These are phyloP conservation scores for Claviceps sp. DNA, from an alignment of 2,329 filamentous ascomycete species.

Conservation along the genomic window DNA sequence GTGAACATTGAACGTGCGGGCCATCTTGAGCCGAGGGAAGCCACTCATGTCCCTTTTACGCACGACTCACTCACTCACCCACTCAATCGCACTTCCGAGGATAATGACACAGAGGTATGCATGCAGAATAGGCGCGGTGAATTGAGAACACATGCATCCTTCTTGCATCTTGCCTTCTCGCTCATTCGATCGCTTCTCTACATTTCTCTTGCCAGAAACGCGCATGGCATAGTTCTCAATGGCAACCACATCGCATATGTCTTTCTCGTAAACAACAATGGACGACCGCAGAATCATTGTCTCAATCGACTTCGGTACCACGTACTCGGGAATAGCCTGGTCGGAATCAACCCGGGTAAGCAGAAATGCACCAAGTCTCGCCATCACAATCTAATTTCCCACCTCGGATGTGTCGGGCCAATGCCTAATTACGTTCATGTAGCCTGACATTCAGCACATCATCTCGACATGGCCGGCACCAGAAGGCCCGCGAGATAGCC, in stretches of 20 bases:
- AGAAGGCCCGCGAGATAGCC: conserved; percentile 19
- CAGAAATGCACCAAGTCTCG: not conserved
- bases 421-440: not conserved
- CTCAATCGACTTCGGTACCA: conserved; percentile 44
- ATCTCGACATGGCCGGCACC: conserved; percentile 31
- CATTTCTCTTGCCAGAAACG: too few relatives aligned
- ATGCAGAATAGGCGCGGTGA: too few relatives aligned
- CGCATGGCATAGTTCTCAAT: too few relatives aligned
- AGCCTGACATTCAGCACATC: conserved; percentile 27
- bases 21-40: too few relatives aligned
- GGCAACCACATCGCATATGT: not conserved
- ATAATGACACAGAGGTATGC: not conserved
- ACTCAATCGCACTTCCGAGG: not conserved
- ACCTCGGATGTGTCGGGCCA: not conserved
- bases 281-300: conserved; percentile 30
- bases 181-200: not conserved
- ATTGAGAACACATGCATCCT: too few relatives aligned
- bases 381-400: not conserved
- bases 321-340: conserved; percentile 42
- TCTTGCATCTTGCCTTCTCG: too few relatives aligned
- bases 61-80: not conserved
- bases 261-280: conserved; percentile 13
- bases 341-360: conserved; percentile 28
- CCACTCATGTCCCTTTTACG: not conserved
- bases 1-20: too few relatives aligned